Percentiles rank a stretch among this genome's conserved stretches.
phyloP scores from a whole-genome alignment of 176 grass and related monocot species.

The Areca catechu region DNA sequence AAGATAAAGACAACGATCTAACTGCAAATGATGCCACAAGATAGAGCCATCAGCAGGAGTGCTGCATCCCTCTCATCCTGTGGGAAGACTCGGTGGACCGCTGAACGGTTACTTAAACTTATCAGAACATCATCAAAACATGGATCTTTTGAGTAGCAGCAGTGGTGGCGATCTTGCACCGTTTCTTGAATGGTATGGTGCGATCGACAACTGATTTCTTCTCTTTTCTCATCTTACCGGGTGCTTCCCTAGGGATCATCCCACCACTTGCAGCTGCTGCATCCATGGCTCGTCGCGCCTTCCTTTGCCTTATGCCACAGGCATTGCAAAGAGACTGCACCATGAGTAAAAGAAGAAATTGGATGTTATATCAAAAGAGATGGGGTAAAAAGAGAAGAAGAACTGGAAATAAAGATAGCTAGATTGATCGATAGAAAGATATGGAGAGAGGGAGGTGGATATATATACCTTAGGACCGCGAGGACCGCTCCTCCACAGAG shows the following conservation, averaged over 20 bases:
- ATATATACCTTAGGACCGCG: constrained; percentile 98
- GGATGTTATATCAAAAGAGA: too few species aligned
- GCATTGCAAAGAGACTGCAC: constrained; percentile 99
- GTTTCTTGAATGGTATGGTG: constrained; percentile 90
- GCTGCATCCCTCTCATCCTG: constrained; percentile 1
- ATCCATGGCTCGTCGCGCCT: constrained; percentile 67
- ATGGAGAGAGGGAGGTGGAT: not conserved
- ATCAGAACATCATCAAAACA: not conserved
- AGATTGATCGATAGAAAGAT: not conserved
- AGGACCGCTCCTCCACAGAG: constrained; percentile 94
- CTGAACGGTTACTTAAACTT: not conserved
- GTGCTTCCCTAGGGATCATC: not conserved
- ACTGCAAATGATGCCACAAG: not conserved
- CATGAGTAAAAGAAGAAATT: not conserved
- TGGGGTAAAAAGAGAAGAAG: too few species aligned
- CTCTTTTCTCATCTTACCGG: constrained; percentile 55
- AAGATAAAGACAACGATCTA: not conserved
- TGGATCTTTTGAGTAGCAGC: too few species aligned
- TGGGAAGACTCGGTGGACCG: constrained; percentile 1
- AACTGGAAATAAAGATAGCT: too few species aligned
- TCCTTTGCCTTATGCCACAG: constrained; percentile 92
- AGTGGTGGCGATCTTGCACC: constrained; percentile 45
- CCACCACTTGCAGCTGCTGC: constrained; percentile 8
- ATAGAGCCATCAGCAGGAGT: not conserved
- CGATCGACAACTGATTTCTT: constrained; percentile 55